Evolutionary conservation across 192 early-diverging fungal genomes (phyloP).

Genomic region (Mortierella hygrophila): DNA sequence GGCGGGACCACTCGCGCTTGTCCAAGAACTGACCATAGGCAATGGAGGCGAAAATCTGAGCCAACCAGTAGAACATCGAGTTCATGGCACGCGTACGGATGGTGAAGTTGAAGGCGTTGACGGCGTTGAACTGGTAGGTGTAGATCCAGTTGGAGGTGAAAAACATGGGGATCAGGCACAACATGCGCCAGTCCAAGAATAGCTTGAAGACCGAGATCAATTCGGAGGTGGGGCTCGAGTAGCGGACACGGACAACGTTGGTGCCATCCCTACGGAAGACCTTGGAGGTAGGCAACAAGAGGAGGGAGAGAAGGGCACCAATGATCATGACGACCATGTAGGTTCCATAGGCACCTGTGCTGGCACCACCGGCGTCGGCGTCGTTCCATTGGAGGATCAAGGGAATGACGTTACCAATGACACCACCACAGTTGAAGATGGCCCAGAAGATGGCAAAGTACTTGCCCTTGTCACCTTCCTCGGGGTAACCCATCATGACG

Average conservation of each 20-base stretch:
- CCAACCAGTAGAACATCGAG: conserved; percentile 80
- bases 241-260: conserved; percentile 72
- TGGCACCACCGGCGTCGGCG: conserved; percentile 57
- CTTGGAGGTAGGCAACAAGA: conserved; percentile 66
- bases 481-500: conserved; percentile 90
- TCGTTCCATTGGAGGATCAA: conserved; percentile 78
- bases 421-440: conserved; percentile 85
- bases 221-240: conserved; percentile 73
- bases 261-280: conserved; percentile 79
- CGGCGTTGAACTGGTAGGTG: conserved; percentile 70
- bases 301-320: conserved; percentile 70
- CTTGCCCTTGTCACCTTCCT: conserved; percentile 81
- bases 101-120: conserved; percentile 73
- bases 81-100: conserved; percentile 77
- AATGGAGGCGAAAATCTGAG: conserved; percentile 79
- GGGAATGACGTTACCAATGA: conserved; percentile 82
- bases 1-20: conserved; percentile 61
- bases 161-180: conserved; percentile 77
- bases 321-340: conserved; percentile 79
- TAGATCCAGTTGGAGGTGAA: conserved; percentile 85
- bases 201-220: conserved; percentile 63
- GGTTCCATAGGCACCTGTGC: conserved; percentile 76
- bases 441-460: conserved; percentile 91
- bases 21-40: conserved; percentile 76
- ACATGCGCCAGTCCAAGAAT: conserved; percentile 75